Evolutionary conservation across 257 asterid genomes (phyloP).

Genomic region (Leonotis leonurus): DNA sequence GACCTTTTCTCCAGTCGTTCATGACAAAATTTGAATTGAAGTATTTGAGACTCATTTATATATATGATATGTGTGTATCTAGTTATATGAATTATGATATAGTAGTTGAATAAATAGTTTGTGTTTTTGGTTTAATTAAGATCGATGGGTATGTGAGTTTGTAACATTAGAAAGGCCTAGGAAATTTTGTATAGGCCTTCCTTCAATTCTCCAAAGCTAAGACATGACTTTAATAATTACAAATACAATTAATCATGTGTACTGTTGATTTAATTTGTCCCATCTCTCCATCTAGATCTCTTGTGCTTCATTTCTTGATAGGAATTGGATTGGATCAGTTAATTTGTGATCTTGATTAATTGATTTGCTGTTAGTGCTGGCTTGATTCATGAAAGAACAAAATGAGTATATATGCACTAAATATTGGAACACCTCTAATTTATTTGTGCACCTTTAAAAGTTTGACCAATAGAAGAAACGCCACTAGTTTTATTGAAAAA

Average conservation of each 20-base stretch:
- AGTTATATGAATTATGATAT: no score
- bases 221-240: not conserved
- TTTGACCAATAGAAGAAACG: no score
- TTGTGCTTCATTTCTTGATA: not conserved
- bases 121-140: no score
- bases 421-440: no score
- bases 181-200: slow-evolving; percentile 9
- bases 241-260: no score
- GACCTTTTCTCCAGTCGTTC: slow-evolving; percentile 12
- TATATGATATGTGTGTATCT: not conserved
- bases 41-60: not conserved
- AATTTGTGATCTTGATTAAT: not conserved
- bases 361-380: no score
- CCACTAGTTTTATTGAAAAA: no score
- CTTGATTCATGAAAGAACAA: no score
- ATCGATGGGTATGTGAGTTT: not conserved
- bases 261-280: no score
- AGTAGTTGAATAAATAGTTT: no score
- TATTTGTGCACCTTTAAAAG: no score
- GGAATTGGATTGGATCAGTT: not conserved
- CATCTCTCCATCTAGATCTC: not conserved
- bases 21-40: slow-evolving; percentile 5
- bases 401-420: no score
- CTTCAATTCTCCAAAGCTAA: not conserved
- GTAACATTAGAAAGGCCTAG: slow-evolving; percentile 2